These are phyloP conservation scores for Phytophthora hibernalis DNA, from an alignment of 352 stramenopile genomes.

Conservation along the genomic window DNA sequence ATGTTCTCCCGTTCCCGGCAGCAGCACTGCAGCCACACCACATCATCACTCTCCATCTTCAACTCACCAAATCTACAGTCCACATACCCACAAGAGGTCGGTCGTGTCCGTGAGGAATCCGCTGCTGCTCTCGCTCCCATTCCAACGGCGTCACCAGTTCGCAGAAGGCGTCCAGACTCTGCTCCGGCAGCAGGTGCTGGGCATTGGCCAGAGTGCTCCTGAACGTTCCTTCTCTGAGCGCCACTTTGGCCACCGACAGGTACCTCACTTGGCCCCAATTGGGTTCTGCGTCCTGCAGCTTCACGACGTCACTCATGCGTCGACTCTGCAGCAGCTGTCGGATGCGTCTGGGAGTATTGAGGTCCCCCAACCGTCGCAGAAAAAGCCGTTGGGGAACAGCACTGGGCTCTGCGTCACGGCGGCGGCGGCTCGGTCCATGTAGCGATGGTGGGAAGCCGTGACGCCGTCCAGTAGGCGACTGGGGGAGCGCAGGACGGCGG, in stretches of 20 bases:
- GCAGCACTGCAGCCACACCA: constrained; percentile 49
- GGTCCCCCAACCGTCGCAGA: constrained; percentile 82
- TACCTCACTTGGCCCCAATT: constrained; percentile 38
- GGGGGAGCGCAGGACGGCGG: constrained; percentile 59
- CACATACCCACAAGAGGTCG: constrained; percentile 53
- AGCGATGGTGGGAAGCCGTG: constrained; percentile 71
- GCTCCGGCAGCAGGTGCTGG: constrained; percentile 54
- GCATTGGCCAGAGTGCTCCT: constrained; percentile 67
- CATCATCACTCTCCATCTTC: constrained; percentile 14
- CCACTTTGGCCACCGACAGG: constrained; percentile 44
- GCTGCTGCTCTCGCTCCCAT: constrained; percentile 38
- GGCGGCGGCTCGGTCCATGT: constrained; percentile 72
- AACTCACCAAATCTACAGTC: not conserved
- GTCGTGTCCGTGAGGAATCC: constrained; percentile 32
- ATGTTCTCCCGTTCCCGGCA: constrained; percentile 81
- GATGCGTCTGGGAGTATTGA: constrained; percentile 65
- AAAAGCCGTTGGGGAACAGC: constrained; percentile 83
- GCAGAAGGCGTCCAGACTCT: constrained; percentile 68
- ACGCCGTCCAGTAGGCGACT: constrained; percentile 65
- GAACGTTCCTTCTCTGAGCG: constrained; percentile 62
- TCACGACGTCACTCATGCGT: constrained; percentile 64
- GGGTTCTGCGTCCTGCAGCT: constrained; percentile 39
- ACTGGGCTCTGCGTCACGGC: constrained; percentile 75
- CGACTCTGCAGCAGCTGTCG: constrained; percentile 65
- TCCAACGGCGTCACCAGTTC: constrained; percentile 75